Evolutionary conservation across 2,329 filamentous ascomycete genomes (phyloP).

Genomic region (Calonectria naviculata): DNA sequence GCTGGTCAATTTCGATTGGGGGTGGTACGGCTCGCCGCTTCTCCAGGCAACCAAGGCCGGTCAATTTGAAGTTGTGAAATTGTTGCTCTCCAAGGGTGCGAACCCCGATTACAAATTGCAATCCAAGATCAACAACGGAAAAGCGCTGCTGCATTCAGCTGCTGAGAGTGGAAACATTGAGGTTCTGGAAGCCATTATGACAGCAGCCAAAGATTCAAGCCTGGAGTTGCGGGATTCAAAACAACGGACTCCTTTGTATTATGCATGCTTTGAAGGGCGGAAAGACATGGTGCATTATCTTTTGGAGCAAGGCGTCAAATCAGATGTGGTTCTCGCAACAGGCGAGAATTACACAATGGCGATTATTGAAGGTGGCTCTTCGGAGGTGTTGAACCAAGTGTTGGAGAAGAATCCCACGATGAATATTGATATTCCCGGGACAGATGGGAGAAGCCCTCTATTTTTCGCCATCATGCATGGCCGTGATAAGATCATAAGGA

Average conservation of each 20-base stretch:
- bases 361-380: constrained; percentile 25
- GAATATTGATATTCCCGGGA: constrained; percentile 20
- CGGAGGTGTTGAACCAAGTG: constrained; percentile 21
- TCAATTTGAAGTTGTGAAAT: constrained; percentile 12
- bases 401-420: constrained; percentile 26
- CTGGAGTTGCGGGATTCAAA: constrained; percentile 25
- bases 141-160: constrained; percentile 26
- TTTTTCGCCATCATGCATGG: constrained; percentile 21
- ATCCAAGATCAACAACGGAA: constrained; percentile 21
- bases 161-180: constrained; percentile 27
- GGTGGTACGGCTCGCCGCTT: constrained; percentile 24
- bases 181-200: constrained; percentile 21
- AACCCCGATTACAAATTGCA: constrained; percentile 24
- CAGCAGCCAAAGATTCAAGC: not conserved
- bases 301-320: constrained; percentile 23
- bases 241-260: constrained; percentile 26
- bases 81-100: constrained; percentile 25
- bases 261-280: constrained; percentile 22
- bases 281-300: constrained; percentile 30
- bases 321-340: constrained; percentile 11
- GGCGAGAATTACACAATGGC: constrained; percentile 24
- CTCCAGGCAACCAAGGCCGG: constrained; percentile 22
- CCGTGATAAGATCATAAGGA: constrained; percentile 3
- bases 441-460: constrained; percentile 22
- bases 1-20: constrained; percentile 33